Percentiles rank a stretch among this genome's conserved stretches.
Evolutionary conservation across 2,329 filamentous ascomycete genomes (phyloP).

Genomic region (Amauroascus verrucosus): DNA sequence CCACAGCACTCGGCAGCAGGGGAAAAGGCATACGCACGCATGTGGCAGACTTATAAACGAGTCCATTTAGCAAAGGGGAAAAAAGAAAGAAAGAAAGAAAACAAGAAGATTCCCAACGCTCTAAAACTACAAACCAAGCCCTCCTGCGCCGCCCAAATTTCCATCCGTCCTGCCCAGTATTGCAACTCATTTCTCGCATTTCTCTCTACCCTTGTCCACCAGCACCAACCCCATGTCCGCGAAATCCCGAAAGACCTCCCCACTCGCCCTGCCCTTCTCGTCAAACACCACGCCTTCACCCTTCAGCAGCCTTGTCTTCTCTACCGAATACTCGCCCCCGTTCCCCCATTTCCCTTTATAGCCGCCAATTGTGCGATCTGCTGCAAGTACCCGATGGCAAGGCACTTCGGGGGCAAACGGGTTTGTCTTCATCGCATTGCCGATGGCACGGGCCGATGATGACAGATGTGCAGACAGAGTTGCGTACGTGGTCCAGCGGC

Average conservation of each 20-base stretch:
- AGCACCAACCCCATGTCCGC: slow-evolving; percentile 16
- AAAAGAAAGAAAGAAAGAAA: neutral
- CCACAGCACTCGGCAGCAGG: too few relatives aligned
- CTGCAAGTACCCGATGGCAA: slow-evolving; percentile 70
- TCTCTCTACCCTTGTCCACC: neutral
- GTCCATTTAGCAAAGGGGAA: neutral
- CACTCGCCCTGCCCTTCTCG: slow-evolving; percentile 31
- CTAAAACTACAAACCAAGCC: too few relatives aligned
- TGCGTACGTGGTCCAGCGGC: slow-evolving; percentile 68
- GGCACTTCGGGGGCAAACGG: slow-evolving; percentile 75
- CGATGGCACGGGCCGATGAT: slow-evolving; percentile 66
- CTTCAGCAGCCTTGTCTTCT: slow-evolving; percentile 34
- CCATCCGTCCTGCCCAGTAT: too few relatives aligned
- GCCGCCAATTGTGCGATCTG: slow-evolving; percentile 50
- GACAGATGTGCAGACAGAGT: slow-evolving; percentile 56
- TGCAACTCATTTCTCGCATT: neutral
- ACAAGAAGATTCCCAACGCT: neutral
- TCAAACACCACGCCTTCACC: slow-evolving; percentile 39
- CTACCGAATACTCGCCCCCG: slow-evolving; percentile 33
- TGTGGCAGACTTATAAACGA: neutral
- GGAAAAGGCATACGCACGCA: neutral
- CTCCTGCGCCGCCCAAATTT: too few relatives aligned
- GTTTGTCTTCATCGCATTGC: slow-evolving; percentile 65
- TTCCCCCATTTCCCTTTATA: slow-evolving; percentile 44
- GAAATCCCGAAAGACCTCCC: slow-evolving; percentile 29